Evolutionary conservation across 768 basidiomycete genomes (phyloP), one percentile per base, ranked within the genome.

Genomic region (Clathrus columnatus): DNA sequence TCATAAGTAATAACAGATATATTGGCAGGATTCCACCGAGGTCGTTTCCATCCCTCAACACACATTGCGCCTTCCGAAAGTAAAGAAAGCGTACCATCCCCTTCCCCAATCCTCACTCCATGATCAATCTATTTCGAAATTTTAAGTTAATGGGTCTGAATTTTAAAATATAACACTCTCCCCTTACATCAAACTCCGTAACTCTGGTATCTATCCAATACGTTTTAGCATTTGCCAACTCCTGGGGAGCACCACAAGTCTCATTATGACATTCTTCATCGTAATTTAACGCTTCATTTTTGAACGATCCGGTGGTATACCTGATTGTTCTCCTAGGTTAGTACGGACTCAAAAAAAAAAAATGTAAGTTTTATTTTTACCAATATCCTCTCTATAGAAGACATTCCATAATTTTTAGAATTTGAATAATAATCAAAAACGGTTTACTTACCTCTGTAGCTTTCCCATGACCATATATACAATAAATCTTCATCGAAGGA

Each of bases 21-120:
- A n/a, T 85, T 78, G 11, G 82, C 86, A 0, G 95, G 95, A 68
- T 97, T 98, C 91, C 91, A 97, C 52, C 84, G 75, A 59, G 77
- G 77, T 55, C 83, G 75, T 68, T 87, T 88, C 95, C 94, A 96
- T 6, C 94, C 95, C 64, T 92, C 91, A 10, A 87, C 84, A 63
- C 95, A 97, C 92, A 98, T 96, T n/a, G 88, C 83, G 16, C 93
- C 95, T 51, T 93, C 74, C 61, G 87, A 90, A 29, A 94, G 64
- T 42, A 92, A 70, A 61, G 83, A 82, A 21, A 93, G 92, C 1
- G 96, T 97, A 11, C 96, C 95, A 66, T 98, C 96, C 7, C 93
- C 95, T 72, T 96, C 92, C 41, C 91, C 91, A 69, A 94, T 83
- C 61, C 87, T 89, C 51, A 97, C 90, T 10, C 94, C 94, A 59